Conservation (phyloP, 1,284 basidiomycete species). For the Leccinum brunneo-olivaceum region DNA sequence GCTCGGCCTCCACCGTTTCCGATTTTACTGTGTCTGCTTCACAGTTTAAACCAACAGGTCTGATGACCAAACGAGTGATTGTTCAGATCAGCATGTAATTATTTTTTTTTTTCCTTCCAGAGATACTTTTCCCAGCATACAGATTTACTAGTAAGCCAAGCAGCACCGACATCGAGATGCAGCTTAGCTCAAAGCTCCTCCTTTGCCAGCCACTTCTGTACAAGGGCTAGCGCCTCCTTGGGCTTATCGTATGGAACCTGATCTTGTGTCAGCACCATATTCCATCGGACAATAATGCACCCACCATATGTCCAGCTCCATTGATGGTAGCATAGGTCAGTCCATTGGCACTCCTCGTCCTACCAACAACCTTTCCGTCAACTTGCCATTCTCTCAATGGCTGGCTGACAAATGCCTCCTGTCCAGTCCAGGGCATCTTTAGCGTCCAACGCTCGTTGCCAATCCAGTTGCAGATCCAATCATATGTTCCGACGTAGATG, state of each 20-base stretch:
- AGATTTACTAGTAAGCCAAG: too few relatives aligned
- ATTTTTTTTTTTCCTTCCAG: too few relatives aligned
- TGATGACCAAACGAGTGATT: too few relatives aligned
- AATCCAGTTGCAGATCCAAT: slow-evolving; percentile 75
- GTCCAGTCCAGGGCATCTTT: slow-evolving; percentile 57
- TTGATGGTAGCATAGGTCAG: slow-evolving; percentile 60
- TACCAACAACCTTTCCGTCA: slow-evolving; percentile 44
- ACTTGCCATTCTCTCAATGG: slow-evolving; percentile 50
- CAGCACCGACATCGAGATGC: too few relatives aligned
- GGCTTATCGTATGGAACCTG: slow-evolving; percentile 62
- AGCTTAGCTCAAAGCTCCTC: slow-evolving; percentile 30
- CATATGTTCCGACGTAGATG: slow-evolving; percentile 68
- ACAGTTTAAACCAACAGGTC: too few relatives aligned
- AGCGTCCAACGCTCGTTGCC: slow-evolving; percentile 65
- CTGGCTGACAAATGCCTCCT: slow-evolving; percentile 42
- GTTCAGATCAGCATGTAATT: too few relatives aligned
- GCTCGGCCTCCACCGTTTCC: too few relatives aligned
- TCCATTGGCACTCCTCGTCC: slow-evolving; percentile 48
- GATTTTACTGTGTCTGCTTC: too few relatives aligned
- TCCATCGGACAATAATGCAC: slow-evolving; percentile 11
- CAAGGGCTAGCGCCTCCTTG: slow-evolving; percentile 41
- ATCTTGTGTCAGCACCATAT: slow-evolving; percentile 3
- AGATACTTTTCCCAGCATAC: too few relatives aligned
- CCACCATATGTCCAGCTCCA: slow-evolving; percentile 62
- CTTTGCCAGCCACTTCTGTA: slow-evolving; percentile 47